Evolutionary conservation across 495 filamentous ascomycete species (phyloP).

Genomic region (Apodospora peruviana): DNA sequence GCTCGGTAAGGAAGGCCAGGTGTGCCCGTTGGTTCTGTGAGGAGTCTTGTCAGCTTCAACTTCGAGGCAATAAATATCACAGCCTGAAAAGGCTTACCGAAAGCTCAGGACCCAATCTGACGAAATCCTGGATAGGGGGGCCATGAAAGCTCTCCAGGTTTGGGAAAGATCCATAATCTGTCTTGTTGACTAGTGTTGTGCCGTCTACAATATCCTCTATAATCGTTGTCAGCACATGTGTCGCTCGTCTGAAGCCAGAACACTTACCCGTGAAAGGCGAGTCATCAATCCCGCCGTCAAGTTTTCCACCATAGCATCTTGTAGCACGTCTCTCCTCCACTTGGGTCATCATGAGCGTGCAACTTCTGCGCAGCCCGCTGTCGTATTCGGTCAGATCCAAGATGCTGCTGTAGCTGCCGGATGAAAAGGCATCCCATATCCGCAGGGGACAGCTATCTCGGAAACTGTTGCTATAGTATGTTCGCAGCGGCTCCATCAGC

Average conservation of each 20-base stretch:
- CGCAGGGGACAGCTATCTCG: constrained; percentile 30
- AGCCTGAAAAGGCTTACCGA: constrained; percentile 29
- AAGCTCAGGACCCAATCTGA: constrained; percentile 37
- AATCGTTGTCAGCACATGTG: constrained; percentile 12
- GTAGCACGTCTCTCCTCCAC: constrained; percentile 40
- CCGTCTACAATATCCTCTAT: constrained; percentile 20
- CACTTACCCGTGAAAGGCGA: constrained; percentile 34
- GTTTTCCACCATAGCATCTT: constrained; percentile 29
- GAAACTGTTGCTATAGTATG: constrained; percentile 31
- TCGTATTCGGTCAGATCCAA: constrained; percentile 31
- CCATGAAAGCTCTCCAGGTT: constrained; percentile 32
- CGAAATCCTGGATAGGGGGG: constrained; percentile 31
- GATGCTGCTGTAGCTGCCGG: constrained; percentile 42
- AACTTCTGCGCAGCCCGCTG: constrained; percentile 32
- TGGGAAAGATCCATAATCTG: constrained; percentile 40
- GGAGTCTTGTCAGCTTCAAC: constrained; percentile 5
- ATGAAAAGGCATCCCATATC: constrained; percentile 38
- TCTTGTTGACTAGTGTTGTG: constrained; percentile 29
- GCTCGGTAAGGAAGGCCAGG: constrained; percentile 34
- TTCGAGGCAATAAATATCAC: not conserved
- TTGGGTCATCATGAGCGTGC: constrained; percentile 36
- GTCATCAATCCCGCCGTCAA: constrained; percentile 32
- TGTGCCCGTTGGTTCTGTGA: constrained; percentile 35
- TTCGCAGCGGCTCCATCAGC: constrained; percentile 27
- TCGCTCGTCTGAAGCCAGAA: not conserved